Percentiles rank a stretch among this genome's conserved stretches.
Conservation (phyloP, 1,139 yeast genomes). For the Diutina catenulata region DNA sequence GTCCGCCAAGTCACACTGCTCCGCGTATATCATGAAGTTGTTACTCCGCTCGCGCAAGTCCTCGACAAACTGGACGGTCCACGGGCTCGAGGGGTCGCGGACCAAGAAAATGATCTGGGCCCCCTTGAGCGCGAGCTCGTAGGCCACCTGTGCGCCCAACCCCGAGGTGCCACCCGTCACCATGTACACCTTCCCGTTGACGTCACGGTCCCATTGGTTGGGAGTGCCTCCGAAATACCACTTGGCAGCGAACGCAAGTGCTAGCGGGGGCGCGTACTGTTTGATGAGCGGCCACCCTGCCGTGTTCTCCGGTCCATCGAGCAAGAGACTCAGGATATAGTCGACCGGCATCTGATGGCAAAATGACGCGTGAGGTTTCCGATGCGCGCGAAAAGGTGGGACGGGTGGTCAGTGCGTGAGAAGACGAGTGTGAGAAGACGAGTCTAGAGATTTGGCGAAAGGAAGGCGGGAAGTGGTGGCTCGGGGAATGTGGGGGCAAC, state of each 20-base stretch:
- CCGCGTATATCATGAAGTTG: slow-evolving; percentile 76
- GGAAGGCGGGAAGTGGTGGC: too few species aligned
- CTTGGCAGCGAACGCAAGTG: slow-evolving; percentile 31
- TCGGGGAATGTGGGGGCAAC: too few species aligned
- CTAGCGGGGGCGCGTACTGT: slow-evolving; percentile 33
- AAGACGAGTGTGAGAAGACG: too few species aligned
- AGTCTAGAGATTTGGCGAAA: too few species aligned
- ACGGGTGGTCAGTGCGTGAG: too few species aligned
- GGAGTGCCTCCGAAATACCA: slow-evolving; percentile 65
- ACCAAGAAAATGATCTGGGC: slow-evolving; percentile 78
- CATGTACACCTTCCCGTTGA: slow-evolving; percentile 83
- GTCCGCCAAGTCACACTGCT: slow-evolving; percentile 70
- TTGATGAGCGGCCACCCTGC: slow-evolving; percentile 62
- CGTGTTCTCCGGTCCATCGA: slow-evolving; percentile 61
- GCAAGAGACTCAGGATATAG: slow-evolving; percentile 49
- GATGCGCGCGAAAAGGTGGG: too few species aligned
- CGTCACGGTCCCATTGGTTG: slow-evolving; percentile 84
- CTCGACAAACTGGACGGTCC: slow-evolving; percentile 72
- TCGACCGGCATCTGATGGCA: slow-evolving; percentile 97
- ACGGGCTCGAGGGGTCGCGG: slow-evolving; percentile 50
- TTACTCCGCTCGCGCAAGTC: slow-evolving; percentile 60
- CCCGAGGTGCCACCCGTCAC: slow-evolving; percentile 84
- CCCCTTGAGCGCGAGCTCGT: slow-evolving; percentile 66
- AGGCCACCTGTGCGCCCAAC: slow-evolving; percentile 65
- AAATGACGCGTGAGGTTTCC: too few species aligned